Percentiles rank a stretch among this genome's conserved stretches.
phyloP scores from a whole-genome alignment of 148 eudicot species.

The Cornus kousa region DNA sequence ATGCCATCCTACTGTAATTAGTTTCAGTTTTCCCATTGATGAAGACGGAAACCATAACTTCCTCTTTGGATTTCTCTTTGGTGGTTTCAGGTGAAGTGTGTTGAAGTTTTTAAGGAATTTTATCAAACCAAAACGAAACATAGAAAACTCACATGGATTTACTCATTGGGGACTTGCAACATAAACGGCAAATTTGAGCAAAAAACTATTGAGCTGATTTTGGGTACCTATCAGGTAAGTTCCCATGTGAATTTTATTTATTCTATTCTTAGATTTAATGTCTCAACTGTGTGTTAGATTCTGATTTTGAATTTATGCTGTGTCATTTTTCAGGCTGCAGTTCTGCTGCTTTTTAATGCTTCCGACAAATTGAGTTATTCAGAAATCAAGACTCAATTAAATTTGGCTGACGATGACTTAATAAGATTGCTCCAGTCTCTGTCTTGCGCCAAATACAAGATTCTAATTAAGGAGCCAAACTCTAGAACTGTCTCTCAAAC shows the following conservation, averaged over 20 bases:
- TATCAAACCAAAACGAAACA: constrained; percentile 41
- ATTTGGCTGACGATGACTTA: constrained; percentile 47
- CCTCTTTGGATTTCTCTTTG: background rate
- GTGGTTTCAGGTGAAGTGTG: constrained; percentile 38
- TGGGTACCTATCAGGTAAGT: constrained; percentile 45
- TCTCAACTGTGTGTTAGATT: background rate
- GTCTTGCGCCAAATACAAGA: constrained; percentile 45
- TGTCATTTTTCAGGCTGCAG: constrained; percentile 39
- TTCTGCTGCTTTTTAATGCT: constrained; percentile 39
- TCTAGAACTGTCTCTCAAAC: constrained; percentile 25
- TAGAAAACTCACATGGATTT: constrained; percentile 47
- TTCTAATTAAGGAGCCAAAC: constrained; percentile 35
- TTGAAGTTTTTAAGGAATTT: constrained; percentile 41
- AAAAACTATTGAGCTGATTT: constrained; percentile 39
- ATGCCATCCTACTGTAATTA: background rate
- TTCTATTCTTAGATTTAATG: no score
- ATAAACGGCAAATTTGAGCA: constrained; percentile 39
- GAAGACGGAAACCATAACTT: background rate
- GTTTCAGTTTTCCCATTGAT: background rate
- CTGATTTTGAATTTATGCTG: background rate
- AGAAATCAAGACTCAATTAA: constrained; percentile 36
- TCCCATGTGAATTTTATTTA: background rate
- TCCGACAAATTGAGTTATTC: constrained; percentile 39
- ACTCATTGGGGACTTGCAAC: constrained; percentile 45
- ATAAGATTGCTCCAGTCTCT: constrained; percentile 38